Evolutionary conservation across 495 filamentous ascomycete genomes (phyloP).

Genomic region (Penicillium salamii): DNA sequence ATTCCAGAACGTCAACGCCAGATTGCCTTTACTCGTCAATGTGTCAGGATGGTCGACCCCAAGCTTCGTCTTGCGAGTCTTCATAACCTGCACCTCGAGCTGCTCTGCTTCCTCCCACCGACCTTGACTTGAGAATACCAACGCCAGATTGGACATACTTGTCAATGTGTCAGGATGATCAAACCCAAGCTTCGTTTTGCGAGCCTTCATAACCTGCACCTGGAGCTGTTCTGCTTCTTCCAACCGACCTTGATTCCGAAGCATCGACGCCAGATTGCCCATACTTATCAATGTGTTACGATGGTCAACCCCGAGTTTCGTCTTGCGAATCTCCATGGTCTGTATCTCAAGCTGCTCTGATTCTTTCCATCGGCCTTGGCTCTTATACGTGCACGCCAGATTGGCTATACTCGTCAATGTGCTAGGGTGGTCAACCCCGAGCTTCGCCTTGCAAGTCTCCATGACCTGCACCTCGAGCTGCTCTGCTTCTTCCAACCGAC

Average conservation of each 20-base stretch:
- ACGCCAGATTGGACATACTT: slow-evolving; percentile 13
- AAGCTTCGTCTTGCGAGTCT: too few species aligned
- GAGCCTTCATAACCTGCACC: too few species aligned
- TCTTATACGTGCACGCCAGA: background rate
- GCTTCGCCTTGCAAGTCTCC: background rate
- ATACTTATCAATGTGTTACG: slow-evolving; percentile 8
- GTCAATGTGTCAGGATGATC: slow-evolving; percentile 14
- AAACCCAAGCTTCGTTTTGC: slow-evolving; percentile 5
- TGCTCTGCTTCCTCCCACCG: too few species aligned
- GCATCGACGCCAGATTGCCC: background rate
- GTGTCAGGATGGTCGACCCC: too few species aligned
- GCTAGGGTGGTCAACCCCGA: background rate
- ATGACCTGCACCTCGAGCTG: background rate
- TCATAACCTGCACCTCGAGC: too few species aligned
- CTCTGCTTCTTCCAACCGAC: background rate
- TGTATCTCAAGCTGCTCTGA: background rate
- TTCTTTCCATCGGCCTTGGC: too few species aligned
- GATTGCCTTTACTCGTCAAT: slow-evolving; percentile 2
- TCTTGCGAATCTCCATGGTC: slow-evolving; percentile 12
- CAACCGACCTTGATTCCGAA: too few species aligned
- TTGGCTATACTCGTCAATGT: background rate
- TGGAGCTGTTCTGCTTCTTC: too few species aligned
- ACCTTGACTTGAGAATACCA: too few species aligned
- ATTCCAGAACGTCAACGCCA: too few species aligned
- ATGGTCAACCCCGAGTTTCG: slow-evolving; percentile 13